Percentiles rank a stretch among this genome's conserved stretches.
Evolutionary conservation across 179 eudicot species (phyloP).

Genomic region (Silene coronaria): DNA sequence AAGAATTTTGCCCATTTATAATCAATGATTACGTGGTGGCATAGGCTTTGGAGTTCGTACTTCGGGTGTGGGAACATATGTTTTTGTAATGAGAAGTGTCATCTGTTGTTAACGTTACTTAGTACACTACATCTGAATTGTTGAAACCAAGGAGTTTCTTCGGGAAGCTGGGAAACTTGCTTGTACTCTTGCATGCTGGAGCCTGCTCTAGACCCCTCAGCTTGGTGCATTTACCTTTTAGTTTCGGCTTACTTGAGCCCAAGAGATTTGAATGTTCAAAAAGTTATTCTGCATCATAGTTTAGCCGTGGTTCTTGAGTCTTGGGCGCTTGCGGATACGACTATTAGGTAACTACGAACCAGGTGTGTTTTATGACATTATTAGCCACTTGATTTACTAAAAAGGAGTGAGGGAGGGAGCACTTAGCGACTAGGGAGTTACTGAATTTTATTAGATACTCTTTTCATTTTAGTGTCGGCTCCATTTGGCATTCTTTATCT

Average conservation of each 20-base stretch:
- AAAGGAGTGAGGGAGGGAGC: neutral
- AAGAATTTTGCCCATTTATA: neutral
- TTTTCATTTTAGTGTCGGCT: neutral
- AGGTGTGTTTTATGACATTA: neutral
- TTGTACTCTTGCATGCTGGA: neutral
- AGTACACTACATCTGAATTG: slow-evolving; percentile 1
- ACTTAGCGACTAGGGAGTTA: neutral
- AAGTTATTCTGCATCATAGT: neutral
- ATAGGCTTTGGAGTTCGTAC: slow-evolving; percentile 4
- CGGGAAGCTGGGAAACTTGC: neutral
- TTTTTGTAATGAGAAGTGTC: neutral
- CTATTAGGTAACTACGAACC: neutral
- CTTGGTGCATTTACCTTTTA: neutral
- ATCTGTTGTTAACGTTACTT: neutral
- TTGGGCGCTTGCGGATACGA: neutral
- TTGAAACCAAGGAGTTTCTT: neutral
- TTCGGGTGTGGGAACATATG: neutral
- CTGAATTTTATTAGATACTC: neutral
- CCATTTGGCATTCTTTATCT: neutral
- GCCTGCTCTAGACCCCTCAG: neutral
- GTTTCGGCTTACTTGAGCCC: neutral
- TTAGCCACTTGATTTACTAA: neutral
- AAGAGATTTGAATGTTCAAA: neutral
- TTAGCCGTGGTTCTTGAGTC: neutral
- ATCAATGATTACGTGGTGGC: neutral